Evolutionary conservation across 768 basidiomycete genomes (phyloP).

Genomic region (Tulasnella sp.): DNA sequence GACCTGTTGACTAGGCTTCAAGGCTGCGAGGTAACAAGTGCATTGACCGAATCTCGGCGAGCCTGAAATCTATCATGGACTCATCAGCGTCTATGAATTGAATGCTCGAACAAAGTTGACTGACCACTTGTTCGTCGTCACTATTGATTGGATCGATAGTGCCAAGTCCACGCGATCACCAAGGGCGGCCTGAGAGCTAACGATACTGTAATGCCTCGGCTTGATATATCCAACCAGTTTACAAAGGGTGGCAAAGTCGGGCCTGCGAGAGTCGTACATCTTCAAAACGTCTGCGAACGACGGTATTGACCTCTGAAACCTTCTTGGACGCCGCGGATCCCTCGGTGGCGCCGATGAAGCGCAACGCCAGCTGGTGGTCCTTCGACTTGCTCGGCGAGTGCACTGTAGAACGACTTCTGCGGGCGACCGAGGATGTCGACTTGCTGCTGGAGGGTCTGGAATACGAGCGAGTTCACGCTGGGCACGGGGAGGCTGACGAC

Average conservation of each 20-base stretch:
- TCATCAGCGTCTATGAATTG: slow-evolving; percentile 1
- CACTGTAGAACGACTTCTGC: slow-evolving; percentile 89
- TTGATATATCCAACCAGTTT: slow-evolving; percentile 90
- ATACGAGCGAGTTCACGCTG: slow-evolving; percentile 45
- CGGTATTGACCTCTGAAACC: slow-evolving; percentile 86
- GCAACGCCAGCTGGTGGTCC: slow-evolving; percentile 65
- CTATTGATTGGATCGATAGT: slow-evolving; percentile 89
- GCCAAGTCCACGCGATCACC: slow-evolving; percentile 84
- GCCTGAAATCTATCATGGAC: slow-evolving; percentile 34
- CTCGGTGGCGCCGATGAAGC: slow-evolving; percentile 89
- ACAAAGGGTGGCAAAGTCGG: slow-evolving; percentile 74
- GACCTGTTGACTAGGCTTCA: slow-evolving; percentile 80
- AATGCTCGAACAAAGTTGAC: slow-evolving; percentile 20
- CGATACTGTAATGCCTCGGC: slow-evolving; percentile 96
- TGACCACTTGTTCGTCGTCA: slow-evolving; percentile 73
- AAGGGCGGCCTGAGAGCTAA: slow-evolving; percentile 88
- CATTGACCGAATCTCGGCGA: slow-evolving; percentile 81
- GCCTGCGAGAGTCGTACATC: slow-evolving; percentile 65
- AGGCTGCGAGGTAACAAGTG: slow-evolving; percentile 80
- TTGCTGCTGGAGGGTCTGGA: slow-evolving; percentile 93
- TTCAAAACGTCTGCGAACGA: slow-evolving; percentile 79
- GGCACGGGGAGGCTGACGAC: slow-evolving; percentile 74
- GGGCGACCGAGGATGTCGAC: slow-evolving; percentile 94
- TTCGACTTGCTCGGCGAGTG: slow-evolving; percentile 56
- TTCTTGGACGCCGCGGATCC: slow-evolving; percentile 91